Percentiles rank a stretch among this genome's conserved stretches.
phyloP scores from a whole-genome alignment of 2,329 filamentous ascomycete genomes.

The Hymenoscyphus linearis region DNA sequence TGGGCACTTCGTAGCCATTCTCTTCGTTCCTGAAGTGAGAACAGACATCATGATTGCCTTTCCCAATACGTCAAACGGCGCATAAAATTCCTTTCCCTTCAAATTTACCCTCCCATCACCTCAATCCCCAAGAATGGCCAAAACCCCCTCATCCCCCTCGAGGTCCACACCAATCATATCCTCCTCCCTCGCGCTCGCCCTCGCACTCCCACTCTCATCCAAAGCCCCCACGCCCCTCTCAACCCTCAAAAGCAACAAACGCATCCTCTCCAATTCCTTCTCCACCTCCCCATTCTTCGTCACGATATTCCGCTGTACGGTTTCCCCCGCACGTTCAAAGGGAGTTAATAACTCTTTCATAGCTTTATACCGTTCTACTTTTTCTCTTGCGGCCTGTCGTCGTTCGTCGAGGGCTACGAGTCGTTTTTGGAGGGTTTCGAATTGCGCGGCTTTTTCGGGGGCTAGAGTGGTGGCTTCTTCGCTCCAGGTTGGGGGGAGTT shows the following conservation, averaged over 20 bases:
- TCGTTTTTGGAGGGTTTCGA: conserved; percentile 43
- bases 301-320: conserved; percentile 62
- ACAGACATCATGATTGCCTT: too few relatives aligned
- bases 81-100: too few relatives aligned
- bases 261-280: conserved; percentile 61
- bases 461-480: conserved; percentile 33
- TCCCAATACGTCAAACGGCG: too few relatives aligned
- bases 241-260: conserved; percentile 56
- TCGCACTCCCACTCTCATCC: conserved; percentile 18
- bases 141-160: conserved; percentile 11
- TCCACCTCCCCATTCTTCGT: conserved; percentile 61
- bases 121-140: conserved; percentile 3
- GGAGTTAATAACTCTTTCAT: conserved; percentile 49
- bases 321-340: conserved; percentile 38
- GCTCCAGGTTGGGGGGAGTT: conserved; percentile 28
- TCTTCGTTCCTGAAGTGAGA: too few relatives aligned
- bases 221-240: conserved; percentile 43
- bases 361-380: conserved; percentile 42
- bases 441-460: conserved; percentile 43
- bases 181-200: conserved; percentile 21
- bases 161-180: conserved; percentile 25
- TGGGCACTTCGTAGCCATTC: too few relatives aligned
- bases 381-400: conserved; percentile 36
- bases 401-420: conserved; percentile 46
- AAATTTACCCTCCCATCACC: background rate